These are phyloP conservation scores for Suhomyces ambrosiae DNA, from an alignment of 1,139 yeast genomes.

Conservation along the genomic window DNA sequence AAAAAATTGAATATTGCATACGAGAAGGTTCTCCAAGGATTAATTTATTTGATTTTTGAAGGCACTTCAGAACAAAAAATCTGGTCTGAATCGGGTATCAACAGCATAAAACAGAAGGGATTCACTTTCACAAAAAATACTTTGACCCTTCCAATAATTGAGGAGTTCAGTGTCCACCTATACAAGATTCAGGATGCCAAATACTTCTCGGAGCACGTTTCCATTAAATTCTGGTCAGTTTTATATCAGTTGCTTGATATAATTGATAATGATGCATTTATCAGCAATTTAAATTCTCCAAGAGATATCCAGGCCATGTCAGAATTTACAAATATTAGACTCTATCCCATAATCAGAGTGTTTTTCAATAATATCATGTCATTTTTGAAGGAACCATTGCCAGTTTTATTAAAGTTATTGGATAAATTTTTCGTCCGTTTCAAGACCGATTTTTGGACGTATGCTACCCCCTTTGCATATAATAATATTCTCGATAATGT, in stretches of 20 bases:
- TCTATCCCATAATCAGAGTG: constrained; percentile 47
- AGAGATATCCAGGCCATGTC: constrained; percentile 46
- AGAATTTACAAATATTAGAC: constrained; percentile 39
- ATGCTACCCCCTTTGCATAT: constrained; percentile 52
- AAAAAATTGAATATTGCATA: constrained; percentile 9
- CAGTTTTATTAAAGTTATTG: constrained; percentile 52
- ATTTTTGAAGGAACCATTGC: constrained; percentile 54
- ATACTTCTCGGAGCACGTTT: constrained; percentile 43
- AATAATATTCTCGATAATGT: constrained; percentile 59
- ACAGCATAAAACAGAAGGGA: constrained; percentile 3
- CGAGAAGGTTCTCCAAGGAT: constrained; percentile 39
- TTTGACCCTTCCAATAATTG: constrained; percentile 42
- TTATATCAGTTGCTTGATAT: constrained; percentile 43
- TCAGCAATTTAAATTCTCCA: constrained; percentile 44
- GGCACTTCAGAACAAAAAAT: constrained; percentile 46
- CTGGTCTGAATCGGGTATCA: constrained; percentile 42
- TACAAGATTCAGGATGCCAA: constrained; percentile 55
- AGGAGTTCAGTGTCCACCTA: constrained; percentile 56
- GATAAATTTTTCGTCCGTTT: constrained; percentile 41
- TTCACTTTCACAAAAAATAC: constrained; percentile 13
- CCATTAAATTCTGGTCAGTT: constrained; percentile 57
- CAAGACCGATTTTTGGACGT: constrained; percentile 51
- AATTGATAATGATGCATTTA: constrained; percentile 42
- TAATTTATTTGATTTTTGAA: constrained; percentile 54
- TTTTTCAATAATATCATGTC: constrained; percentile 55